Percentiles rank a stretch among this genome's conserved stretches.
phyloP scores from a whole-genome alignment of 306 rosid species.

The Urtica urens region DNA sequence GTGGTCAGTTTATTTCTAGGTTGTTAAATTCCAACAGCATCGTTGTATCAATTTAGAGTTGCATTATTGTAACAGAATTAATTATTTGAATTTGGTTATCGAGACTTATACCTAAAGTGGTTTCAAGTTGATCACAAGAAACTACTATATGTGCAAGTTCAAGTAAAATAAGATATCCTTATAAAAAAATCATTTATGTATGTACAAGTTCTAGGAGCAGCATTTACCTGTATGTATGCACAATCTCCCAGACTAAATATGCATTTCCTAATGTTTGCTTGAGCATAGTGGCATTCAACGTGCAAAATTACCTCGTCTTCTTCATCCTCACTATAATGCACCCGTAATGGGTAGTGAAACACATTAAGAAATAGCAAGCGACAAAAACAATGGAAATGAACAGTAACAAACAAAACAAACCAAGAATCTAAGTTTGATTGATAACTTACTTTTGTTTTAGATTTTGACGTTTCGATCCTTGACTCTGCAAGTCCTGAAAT shows the following conservation, averaged over 20 bases:
- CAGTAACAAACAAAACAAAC: not conserved
- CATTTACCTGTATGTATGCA: constrained; percentile 61
- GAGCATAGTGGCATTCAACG: constrained; percentile 77
- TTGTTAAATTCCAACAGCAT: too few species aligned
- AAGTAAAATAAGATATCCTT: not conserved
- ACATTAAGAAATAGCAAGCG: not conserved
- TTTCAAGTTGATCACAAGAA: too few species aligned
- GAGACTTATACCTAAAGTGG: too few species aligned
- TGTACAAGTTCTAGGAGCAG: not conserved
- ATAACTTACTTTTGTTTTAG: constrained; percentile 47
- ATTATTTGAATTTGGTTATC: too few species aligned
- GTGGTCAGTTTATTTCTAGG: too few species aligned
- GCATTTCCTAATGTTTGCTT: constrained; percentile 40
- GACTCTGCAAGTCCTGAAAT: constrained; percentile 44
- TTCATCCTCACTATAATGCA: constrained; percentile 49
- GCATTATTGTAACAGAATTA: too few species aligned
- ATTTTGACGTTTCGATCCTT: constrained; percentile 25
- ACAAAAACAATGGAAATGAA: constrained; percentile 1
- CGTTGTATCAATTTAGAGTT: too few species aligned
- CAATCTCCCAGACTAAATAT: constrained; percentile 71
- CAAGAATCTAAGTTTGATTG: constrained; percentile 1
- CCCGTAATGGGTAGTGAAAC: constrained; percentile 8
- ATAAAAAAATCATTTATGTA: not conserved
- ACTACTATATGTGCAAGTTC: too few species aligned
- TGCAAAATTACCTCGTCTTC: constrained; percentile 61